Percentiles rank a stretch among this genome's conserved stretches.
Evolutionary conservation across 2,329 filamentous ascomycete genomes (phyloP).

Genomic region (Podosphaera fusca): DNA sequence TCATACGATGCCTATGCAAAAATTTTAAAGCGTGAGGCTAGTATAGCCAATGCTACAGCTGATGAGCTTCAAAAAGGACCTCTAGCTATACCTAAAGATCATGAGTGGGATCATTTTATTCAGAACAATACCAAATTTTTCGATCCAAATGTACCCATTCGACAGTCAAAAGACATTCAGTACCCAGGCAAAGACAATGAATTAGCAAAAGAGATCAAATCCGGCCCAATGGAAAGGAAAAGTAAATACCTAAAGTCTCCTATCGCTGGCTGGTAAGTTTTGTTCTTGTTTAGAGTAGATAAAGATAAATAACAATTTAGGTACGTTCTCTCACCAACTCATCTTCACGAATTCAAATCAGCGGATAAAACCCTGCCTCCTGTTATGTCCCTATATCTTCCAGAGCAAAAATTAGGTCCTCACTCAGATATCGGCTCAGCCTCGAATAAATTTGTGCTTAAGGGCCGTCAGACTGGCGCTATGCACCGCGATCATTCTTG

Average conservation of each 20-base stretch:
- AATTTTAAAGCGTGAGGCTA: slow-evolving; percentile 77
- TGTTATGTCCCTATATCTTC: slow-evolving; percentile 87
- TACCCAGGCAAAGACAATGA: slow-evolving; percentile 77
- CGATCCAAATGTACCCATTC: slow-evolving; percentile 57
- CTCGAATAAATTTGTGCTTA: slow-evolving; percentile 94
- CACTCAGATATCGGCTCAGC: slow-evolving; percentile 63
- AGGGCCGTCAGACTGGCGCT: slow-evolving; percentile 76
- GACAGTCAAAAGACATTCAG: slow-evolving; percentile 58
- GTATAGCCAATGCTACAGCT: slow-evolving; percentile 52
- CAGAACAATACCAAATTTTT: slow-evolving; percentile 65
- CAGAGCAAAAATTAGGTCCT: slow-evolving; percentile 85
- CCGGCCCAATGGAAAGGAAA: slow-evolving; percentile 85
- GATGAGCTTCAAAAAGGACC: slow-evolving; percentile 68
- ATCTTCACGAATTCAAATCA: slow-evolving; percentile 98
- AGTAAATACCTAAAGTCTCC: slow-evolving; percentile 89
- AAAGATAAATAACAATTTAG: slow-evolving; percentile 21
- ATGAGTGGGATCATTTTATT: slow-evolving; percentile 69
- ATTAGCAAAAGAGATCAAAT: slow-evolving; percentile 62
- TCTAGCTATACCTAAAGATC: slow-evolving; percentile 79
- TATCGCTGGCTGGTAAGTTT: slow-evolving; percentile 46
- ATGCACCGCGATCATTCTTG: slow-evolving; percentile 67
- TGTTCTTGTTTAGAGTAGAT: neutral
- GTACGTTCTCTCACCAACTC: slow-evolving; percentile 90
- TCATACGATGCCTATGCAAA: slow-evolving; percentile 85
- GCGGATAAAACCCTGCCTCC: slow-evolving; percentile 78